Evolutionary conservation across 805 yeast genomes (phyloP), one percentile per base, ranked within the genome.

Genomic region (Starmerella kuoi): DNA sequence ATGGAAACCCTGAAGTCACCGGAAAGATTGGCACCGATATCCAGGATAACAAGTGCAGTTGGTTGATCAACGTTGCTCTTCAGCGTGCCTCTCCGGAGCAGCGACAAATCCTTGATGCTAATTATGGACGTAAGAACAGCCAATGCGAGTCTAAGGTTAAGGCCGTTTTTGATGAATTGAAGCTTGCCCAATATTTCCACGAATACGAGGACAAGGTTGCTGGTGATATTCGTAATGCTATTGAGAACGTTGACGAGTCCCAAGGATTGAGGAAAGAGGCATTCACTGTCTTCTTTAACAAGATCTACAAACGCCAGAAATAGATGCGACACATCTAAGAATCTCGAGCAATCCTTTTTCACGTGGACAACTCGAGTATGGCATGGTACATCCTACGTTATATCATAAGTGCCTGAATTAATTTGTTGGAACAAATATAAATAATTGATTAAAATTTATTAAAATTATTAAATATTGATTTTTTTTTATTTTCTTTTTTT

Each of bases 11-110:
- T 33, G 93, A 83, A 60, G 85, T 88, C 58, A 91, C 87, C 59
- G 99, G 99, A 50, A 91, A 91, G 71, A 85, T 91, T 54, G 99
- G 99, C 54, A 91, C 98, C 46, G 99, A 91, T 62, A 91, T 91
- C 59, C 82, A 82, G 67, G 99, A 91, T 66, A 91, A 91, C 75
- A 91, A 91, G 66, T 91, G 99, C 65, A 82, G 95, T 34, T 91
- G 99, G 99, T 77, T 91, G 42, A 74, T 91, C 56, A 91, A 91
- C 70, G 82, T 84, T 54, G 98, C 98, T 6, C 73, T 91, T 55
- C 72, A 79, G 61, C 66, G 77, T 52, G 88, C 74, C 40, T 70
- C 74, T 22, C 74, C 85, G 32, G 91, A 77, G 50, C 96, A 91
- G 68, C 80, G 96, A 64, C 62, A 69, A 52, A 46, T 80, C 3